Evolutionary conservation across 2,329 filamentous ascomycete genomes (phyloP).

Genomic region (Nothophoma quercina): DNA sequence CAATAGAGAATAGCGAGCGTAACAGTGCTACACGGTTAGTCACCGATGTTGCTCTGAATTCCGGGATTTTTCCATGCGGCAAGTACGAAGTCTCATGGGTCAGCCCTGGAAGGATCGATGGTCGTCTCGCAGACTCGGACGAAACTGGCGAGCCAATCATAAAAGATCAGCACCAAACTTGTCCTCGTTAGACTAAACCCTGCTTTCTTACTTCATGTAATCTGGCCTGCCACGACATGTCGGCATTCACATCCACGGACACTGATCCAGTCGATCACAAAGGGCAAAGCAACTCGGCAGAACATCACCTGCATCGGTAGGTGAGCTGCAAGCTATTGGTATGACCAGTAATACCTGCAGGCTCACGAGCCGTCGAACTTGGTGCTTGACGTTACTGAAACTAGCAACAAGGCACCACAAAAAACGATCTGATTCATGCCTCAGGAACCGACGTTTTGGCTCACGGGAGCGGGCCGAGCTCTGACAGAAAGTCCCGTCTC

Average conservation of each 20-base stretch:
- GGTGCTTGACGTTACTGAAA: neutral
- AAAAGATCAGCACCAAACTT: neutral
- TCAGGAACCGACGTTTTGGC: constrained; percentile 19
- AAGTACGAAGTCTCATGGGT: neutral
- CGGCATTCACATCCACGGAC: neutral
- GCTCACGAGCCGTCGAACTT: neutral
- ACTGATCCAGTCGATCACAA: neutral
- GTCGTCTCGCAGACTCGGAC: constrained; percentile 1
- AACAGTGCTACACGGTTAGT: neutral
- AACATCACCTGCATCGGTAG: neutral
- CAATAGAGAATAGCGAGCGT: neutral
- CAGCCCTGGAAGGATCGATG: neutral
- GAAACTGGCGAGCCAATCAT: constrained; percentile 4
- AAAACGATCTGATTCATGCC: constrained; percentile 12
- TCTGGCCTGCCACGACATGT: neutral
- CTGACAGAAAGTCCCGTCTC: constrained; percentile 18
- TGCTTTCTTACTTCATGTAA: neutral
- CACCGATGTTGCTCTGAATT: neutral
- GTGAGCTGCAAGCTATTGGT: neutral
- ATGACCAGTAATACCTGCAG: neutral
- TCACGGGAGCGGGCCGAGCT: constrained; percentile 21
- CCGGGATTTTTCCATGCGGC: neutral
- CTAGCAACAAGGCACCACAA: neutral
- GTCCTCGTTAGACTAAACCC: neutral
- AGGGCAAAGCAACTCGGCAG: neutral